Evolutionary conservation across 345 rosid genomes (phyloP), one percentile per base, ranked within the genome.

Genomic region (Citrus trifoliata): DNA sequence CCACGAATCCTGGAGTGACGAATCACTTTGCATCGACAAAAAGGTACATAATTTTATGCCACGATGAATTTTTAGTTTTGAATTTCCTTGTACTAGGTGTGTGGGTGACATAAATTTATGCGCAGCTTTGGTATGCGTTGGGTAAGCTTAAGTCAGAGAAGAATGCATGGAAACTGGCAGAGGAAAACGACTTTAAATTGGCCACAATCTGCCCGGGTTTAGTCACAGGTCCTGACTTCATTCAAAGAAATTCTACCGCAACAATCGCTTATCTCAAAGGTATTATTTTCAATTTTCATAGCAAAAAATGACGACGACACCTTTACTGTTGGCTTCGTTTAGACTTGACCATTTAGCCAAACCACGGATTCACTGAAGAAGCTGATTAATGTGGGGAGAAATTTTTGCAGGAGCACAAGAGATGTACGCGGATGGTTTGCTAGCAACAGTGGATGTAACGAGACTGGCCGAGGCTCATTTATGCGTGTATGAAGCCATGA

Each of bases 81-180:
- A 13, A 46, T 46, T 46, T 46, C 16, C 58, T 18, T 18, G 7
- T 53, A 53, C 7, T 53, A 5, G 2, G 6, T 0, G 22, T 19
- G 58, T 0, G 2, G 58, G 18, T 53, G 22, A 53, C 22, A 18
- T 1, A 53, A 53, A 53, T 51, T 33, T 35, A 2, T 2, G 51
- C 18, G 0, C 88, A 93, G 98, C 90, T 93, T 5, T 88, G 98
- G 95, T 90, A 90, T 85, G 96, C 98, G 2, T 78, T 93, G 79
- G 99, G 98, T n/a, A 96, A 93, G 85, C 84, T 92, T n/a, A 90
- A 78, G 82, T 95, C 98, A 3, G 99, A 95, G 88, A 89, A 83
- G 64, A 84, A 82, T 18, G 93, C 92, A 0, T 89, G 95, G 92
- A 87, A 82, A 69, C 81, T 86, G n/a, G 90, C 97, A 4, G 83